phyloP scores from a whole-genome alignment of 2,329 filamentous ascomycete species.

The Didymella sp. region DNA sequence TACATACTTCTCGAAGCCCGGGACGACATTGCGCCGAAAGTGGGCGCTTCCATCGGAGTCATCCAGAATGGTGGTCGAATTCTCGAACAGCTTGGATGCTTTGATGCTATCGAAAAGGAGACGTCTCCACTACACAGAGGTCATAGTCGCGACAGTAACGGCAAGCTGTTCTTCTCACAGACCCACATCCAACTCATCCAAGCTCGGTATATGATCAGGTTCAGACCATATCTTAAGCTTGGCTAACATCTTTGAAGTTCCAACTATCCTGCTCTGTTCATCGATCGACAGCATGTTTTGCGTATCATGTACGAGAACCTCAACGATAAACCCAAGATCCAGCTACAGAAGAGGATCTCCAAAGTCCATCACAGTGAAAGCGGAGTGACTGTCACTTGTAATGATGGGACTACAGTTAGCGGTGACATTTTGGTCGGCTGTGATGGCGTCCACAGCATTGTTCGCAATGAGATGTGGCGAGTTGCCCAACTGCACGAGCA shows the following conservation, averaged over 20 bases:
- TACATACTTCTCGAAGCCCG: conserved; percentile 26
- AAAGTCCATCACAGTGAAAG: neutral
- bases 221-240: neutral
- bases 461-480: conserved; percentile 28
- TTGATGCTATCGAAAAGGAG: conserved; percentile 6
- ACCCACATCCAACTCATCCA: neutral
- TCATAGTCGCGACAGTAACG: conserved; percentile 1
- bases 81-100: conserved; percentile 30
- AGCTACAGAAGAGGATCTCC: conserved; percentile 2
- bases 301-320: conserved; percentile 24
- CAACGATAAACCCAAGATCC: conserved; percentile 22
- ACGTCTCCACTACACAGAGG: neutral
- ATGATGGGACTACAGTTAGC: conserved; percentile 10
- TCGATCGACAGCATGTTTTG: conserved; percentile 24
- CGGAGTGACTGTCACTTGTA: conserved; percentile 16
- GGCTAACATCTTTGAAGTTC: neutral
- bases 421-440: conserved; percentile 28
- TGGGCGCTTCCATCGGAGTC: conserved; percentile 30
- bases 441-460: conserved; percentile 27
- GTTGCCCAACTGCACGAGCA: conserved; percentile 10
- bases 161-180: neutral
- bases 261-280: conserved; percentile 11
- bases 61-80: conserved; percentile 26
- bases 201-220: neutral
- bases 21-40: conserved; percentile 18